Base-by-base conservation (phyloP, 805 yeast species). In the Phaffomyces opuntiae region DNA sequence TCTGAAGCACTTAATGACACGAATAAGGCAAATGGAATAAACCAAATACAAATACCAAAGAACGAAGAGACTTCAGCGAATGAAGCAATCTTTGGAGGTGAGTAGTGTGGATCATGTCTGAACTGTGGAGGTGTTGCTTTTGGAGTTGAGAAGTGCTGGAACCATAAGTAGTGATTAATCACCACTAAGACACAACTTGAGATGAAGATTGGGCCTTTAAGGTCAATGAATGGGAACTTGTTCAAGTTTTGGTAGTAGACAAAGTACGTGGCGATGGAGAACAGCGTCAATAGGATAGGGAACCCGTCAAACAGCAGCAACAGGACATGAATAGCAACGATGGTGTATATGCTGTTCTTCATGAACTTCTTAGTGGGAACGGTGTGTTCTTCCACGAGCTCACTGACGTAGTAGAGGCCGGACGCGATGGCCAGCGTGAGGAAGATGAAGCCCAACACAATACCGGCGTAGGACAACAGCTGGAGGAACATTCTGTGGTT, bases 31-130 rank as follows among this genome's bases (percentile, higher is more conserved):
- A 93, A 88, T 32, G 99, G 99, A 27, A 93, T 77, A 48, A 91
- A 74, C 99, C 99, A 93, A 17, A 93, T 81, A 56, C 93, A 82
- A 37, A 93, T 66, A 1, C 96, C 99, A 61, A 93, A 90, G 63
- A 93, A 93, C 4, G 96, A 84, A n/a, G 96, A 87, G 5, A 93
- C 87, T 61, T 93, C 96, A 1, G 89, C 72, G 59, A 91, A 91
- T 12, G 84, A 73, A 2, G 96, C 95, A 44, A 87, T 76, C 39
- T 78, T 75, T 13, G 84, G 85, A 40, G 86, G 77, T 21, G 65
- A 65, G 57, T 80, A 83, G 41, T 73, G 72, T 41, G 86, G 74
- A 52, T 68, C 72, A 57, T 82, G 68, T 54, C 85, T 63, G 64
- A 72, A 59, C 52, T 83, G 73, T 36, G 93, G 81, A 11, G 96